Base-by-base conservation (phyloP, 2,329 filamentous ascomycete species). In the Fusarium papillatum region DNA sequence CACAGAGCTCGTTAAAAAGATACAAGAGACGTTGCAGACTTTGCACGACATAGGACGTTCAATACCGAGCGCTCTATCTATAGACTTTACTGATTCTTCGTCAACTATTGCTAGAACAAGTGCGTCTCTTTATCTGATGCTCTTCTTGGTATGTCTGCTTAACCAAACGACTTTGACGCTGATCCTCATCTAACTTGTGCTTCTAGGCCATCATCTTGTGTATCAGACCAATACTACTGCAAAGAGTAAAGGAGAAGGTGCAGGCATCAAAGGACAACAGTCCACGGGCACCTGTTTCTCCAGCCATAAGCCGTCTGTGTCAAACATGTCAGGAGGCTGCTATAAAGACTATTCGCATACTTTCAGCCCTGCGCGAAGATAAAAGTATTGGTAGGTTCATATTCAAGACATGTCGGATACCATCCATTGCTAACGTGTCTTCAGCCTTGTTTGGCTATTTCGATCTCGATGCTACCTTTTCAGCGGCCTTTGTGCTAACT, bases 211-310 rank as follows among this genome's bases (percentile, higher is more conserved):
- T 81, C 36, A 81, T 82, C 11, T 71, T 82, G 7, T 82, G 80
- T 26, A 80, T 79, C 31, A 50, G 80, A 3, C 80, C 80, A 26
- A 76, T 81, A 16, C 64, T 82, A 7, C 73, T 82, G 0, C 80
- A 81, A 24, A 68, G 76, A 16, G 80, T 81, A 29, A 82, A 82
- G 38, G 80, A 81, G 26, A 81, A 80, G 39, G 78, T 81, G 6
- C 63, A 80, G 14, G 68, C 71, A 2, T 68, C 62, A 17, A 71
- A 70, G 26, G 62, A 65, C 10, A 66, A 72, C 17, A 57, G 69
- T 4, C 53, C 69, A 9, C 69, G 43, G 16, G 39, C 69, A 2
- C 65, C 76, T 4, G 72, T 76, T 10, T 71, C 78, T 2, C 73
- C 77, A 1, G 66, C 75, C 5, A 77, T 80, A 5, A 66, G 67